Conservation (phyloP, 2,329 filamentous ascomycete genomes). For the Neoscytalidium dimidiatum region DNA sequence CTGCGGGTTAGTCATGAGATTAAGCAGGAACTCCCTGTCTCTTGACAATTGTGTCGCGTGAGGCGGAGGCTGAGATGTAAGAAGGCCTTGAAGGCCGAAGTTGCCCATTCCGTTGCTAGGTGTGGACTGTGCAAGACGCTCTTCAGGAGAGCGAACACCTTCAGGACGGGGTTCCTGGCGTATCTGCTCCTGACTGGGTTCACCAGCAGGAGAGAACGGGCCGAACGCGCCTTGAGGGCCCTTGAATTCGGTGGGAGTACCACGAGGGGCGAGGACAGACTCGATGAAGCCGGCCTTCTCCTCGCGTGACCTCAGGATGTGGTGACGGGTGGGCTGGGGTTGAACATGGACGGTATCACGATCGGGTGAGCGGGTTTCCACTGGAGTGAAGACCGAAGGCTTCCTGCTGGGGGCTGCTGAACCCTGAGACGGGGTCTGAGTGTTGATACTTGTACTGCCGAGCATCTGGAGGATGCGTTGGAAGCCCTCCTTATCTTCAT, state of each 20-base stretch:
- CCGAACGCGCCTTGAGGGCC: slow-evolving; percentile 35
- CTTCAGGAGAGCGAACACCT: slow-evolving; percentile 9
- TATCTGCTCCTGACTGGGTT: slow-evolving; percentile 34
- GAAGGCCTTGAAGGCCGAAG: slow-evolving; percentile 15
- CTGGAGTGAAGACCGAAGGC: slow-evolving; percentile 4
- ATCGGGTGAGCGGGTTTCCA: slow-evolving; percentile 9
- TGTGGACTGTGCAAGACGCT: not conserved
- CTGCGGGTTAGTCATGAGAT: slow-evolving; percentile 63
- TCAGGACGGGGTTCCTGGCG: slow-evolving; percentile 19
- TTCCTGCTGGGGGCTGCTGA: slow-evolving; percentile 1
- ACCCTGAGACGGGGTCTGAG: slow-evolving; percentile 20
- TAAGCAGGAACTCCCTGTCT: slow-evolving; percentile 83
- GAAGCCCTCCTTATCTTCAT: slow-evolving; percentile 83
- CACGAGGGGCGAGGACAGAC: slow-evolving; percentile 36
- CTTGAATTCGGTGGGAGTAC: slow-evolving; percentile 32
- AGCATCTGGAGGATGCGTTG: slow-evolving; percentile 80
- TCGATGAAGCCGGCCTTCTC: slow-evolving; percentile 37
- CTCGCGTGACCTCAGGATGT: slow-evolving; percentile 32
- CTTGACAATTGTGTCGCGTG: slow-evolving; percentile 47
- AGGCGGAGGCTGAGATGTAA: not conserved
- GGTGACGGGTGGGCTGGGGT: slow-evolving; percentile 25
- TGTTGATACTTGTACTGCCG: slow-evolving; percentile 48
- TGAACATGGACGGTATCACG: slow-evolving; percentile 16
- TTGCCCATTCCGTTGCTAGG: slow-evolving; percentile 12
- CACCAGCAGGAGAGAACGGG: slow-evolving; percentile 34